Evolutionary conservation across 2,329 filamentous ascomycete species (phyloP), one percentile per base, ranked within the genome.

Genomic region (Clarireedia homoeocarpa): DNA sequence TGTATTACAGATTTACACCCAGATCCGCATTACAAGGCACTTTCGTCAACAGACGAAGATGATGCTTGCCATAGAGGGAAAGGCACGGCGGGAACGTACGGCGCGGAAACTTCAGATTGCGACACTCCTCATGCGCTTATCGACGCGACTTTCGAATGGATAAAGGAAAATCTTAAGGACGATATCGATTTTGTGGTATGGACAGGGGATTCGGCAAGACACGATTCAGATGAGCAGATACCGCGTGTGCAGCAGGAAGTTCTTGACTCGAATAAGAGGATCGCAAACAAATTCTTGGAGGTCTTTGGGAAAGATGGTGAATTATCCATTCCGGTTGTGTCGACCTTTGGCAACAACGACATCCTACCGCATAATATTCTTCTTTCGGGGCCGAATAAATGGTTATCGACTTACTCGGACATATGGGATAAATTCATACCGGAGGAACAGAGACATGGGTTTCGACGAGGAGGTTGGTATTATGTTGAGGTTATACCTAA

Each of bases 361-460:
- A 91, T 99, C 57, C 82, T 96, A 58, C 94, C 94, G 1, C 94
- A 99, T 74, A 99, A 99, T 67, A 95, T 97, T 67, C 84, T 99
- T 70, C 76, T 83, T 44, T 78, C 82, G 1, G 94, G 92, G 0
- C 94, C 94, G 15, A 96, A 96, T 66, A 80, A 81, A 61, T 96
- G 92, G 85, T 88, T 95, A 0, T 81, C 81, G 57, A 78, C 79
- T 48, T 96, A 94, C 65, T 75, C 83, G 26, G 78, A 86, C 23
- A 82, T 97, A 23, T 99, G 94, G 94, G 74, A 75, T 48, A 78
- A 79, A 39, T 95, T 97, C 69, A 95, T 99, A 58, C 94, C 94
- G 0, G 90, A 96, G 73, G 87, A 84, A 63, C 91, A 99, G 74
- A 84, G 86, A 40, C 92, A 97, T 73, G 85, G 88, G 5, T 99